phyloP scores from a whole-genome alignment of 345 rosid species.

The Gossypium anomalum region DNA sequence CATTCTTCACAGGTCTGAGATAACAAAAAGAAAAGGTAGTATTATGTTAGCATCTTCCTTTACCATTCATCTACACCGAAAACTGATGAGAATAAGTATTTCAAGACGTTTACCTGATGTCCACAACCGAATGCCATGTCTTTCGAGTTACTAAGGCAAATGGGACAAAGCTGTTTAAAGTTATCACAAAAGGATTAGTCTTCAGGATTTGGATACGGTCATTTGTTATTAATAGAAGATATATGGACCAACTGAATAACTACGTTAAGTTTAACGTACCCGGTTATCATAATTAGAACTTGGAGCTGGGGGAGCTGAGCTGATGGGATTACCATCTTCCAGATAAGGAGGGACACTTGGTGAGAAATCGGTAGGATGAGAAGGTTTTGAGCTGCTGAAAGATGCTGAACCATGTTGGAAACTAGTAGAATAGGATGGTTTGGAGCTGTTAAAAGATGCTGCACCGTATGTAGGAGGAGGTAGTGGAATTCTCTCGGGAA shows the following conservation, averaged over 20 bases:
- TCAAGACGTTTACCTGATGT: neutral
- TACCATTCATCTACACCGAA: neutral
- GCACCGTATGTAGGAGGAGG: slow-evolving; percentile 65
- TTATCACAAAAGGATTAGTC: neutral
- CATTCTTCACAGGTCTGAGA: neutral
- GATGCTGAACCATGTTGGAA: slow-evolving; percentile 25
- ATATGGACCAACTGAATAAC: neutral
- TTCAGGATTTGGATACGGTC: neutral
- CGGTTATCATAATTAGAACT: slow-evolving; percentile 51
- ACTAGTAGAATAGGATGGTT: slow-evolving; percentile 37
- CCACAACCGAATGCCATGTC: slow-evolving; percentile 10
- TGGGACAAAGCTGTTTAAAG: neutral
- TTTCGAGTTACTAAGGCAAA: neutral
- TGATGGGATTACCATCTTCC: slow-evolving; percentile 28
- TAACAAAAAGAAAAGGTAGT: neutral
- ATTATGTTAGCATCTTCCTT: neutral
- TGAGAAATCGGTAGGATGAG: slow-evolving; percentile 1
- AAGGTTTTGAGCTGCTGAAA: neutral
- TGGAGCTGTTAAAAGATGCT: slow-evolving; percentile 32
- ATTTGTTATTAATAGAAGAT: neutral
- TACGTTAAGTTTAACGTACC: slow-evolving; percentile 31
- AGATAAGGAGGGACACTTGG: slow-evolving; percentile 53
- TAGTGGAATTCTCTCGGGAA: slow-evolving; percentile 57
- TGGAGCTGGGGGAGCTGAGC: slow-evolving; percentile 47
- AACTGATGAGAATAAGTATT: neutral